Base-by-base conservation (phyloP, 2,329 filamentous ascomycete genomes). In the Paecilomyces sp. region DNA sequence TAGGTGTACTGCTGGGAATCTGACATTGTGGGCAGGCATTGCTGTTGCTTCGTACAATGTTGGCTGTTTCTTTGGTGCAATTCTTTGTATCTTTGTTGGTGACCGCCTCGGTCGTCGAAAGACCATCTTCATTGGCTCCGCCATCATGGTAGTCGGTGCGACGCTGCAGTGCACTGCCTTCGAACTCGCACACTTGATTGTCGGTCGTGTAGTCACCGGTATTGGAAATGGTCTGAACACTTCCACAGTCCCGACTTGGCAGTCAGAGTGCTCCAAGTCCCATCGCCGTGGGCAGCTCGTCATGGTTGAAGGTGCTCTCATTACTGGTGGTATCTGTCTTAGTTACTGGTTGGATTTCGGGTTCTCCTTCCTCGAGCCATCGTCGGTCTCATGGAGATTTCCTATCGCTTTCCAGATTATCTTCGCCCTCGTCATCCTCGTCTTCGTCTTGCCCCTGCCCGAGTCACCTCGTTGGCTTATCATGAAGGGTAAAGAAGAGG, bases 401-500 rank as follows among this genome's bases (percentile, higher is more conserved):
- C 83, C 83, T 0, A 77, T 85, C 56, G 81, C 79, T 7, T 83
- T 85, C 68, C 83, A 86, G 68, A 83, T 84, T 63, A 65, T 83
- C 34, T 81, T 85, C 57, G 82, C 83, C 0, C 60, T 81, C 1
- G 73, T 84, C 36, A 82, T 85, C 28, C 72, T 81, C 55, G 66
- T 61, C 18, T 75, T 79, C 54, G 77, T 83, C 41, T 72, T 81
- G 58, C 74, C 75, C 13, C 73, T 85, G 1, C 83, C 83, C 11
- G 84, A 86, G 65, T 84, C 81, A 0, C 83, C 84, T 9, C 78
- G 84, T 57, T 85, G 83, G 81, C 74, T 86, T 6, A 79, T 85
- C 28, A 68, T 84, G 55, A 82, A 83, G 67, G 83, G 82, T 50
- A 75, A 77, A 13, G 80, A 84, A 61, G 78, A 83, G 22, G 78